phyloP scores from a whole-genome alignment of 2,329 filamentous ascomycete genomes.

The Cercospora canescens region DNA sequence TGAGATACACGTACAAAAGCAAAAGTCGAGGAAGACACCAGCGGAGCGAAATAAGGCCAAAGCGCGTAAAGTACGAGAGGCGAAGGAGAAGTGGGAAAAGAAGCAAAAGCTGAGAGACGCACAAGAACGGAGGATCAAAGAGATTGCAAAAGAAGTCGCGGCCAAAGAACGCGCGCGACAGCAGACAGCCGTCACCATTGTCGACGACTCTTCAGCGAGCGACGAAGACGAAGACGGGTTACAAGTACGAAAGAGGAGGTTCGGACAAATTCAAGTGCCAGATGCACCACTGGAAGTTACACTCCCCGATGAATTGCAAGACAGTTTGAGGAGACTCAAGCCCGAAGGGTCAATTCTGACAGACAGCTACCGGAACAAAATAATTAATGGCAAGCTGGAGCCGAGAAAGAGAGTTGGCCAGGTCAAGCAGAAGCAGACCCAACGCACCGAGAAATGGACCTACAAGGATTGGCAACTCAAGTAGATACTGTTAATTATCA shows the following conservation, averaged over 20 bases:
- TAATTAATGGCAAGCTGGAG: constrained; percentile 89
- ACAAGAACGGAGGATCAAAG: constrained; percentile 70
- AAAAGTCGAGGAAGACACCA: constrained; percentile 80
- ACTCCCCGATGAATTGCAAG: constrained; percentile 52
- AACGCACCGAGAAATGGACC: constrained; percentile 91
- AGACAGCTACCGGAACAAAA: constrained; percentile 84
- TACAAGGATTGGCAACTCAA: constrained; percentile 85
- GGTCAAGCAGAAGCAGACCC: constrained; percentile 77
- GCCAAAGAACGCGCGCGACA: constrained; percentile 55
- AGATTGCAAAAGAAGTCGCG: constrained; percentile 64
- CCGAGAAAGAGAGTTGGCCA: constrained; percentile 75
- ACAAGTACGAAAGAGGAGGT: constrained; percentile 64
- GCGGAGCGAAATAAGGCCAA: constrained; percentile 85
- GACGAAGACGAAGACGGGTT: constrained; percentile 40
- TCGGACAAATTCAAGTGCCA: constrained; percentile 73
- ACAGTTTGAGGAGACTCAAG: constrained; percentile 58
- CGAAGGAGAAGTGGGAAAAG: constrained; percentile 71
- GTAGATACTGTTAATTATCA: constrained; percentile 13
- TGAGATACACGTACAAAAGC: constrained; percentile 64
- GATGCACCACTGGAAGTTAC: constrained; percentile 60
- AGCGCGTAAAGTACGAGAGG: constrained; percentile 84
- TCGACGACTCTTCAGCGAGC: constrained; percentile 11
- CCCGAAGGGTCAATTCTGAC: constrained; percentile 95
- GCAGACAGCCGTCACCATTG: neutral
- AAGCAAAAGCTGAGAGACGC: constrained; percentile 71